Conservation (phyloP, 257 asterid genomes). For the Paulownia fortunei region DNA sequence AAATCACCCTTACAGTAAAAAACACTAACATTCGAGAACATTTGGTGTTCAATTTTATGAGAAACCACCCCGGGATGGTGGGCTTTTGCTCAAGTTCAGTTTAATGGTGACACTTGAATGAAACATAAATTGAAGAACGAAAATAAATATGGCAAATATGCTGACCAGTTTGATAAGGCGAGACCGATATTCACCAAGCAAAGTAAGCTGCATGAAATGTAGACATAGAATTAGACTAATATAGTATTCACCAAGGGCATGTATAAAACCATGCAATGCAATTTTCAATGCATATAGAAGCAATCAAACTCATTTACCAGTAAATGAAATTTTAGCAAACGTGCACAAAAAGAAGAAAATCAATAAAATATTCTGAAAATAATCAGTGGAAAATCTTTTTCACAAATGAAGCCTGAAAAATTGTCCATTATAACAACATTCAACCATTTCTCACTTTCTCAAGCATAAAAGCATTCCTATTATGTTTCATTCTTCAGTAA, state of each 20-base stretch:
- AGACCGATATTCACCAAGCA: slow-evolving; percentile 77
- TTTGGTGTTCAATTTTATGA: neutral
- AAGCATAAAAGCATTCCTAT: neutral
- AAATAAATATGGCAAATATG: slow-evolving; percentile 15
- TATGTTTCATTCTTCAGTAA: neutral
- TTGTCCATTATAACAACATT: neutral
- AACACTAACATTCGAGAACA: slow-evolving; percentile 18
- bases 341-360: neutral
- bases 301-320: slow-evolving; percentile 22
- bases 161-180: slow-evolving; percentile 94
- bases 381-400: neutral
- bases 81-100: neutral
- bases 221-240: slow-evolving; percentile 35
- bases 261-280: slow-evolving; percentile 9
- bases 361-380: neutral
- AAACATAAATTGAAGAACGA: slow-evolving; percentile 15
- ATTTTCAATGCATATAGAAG: slow-evolving; percentile 6
- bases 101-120: neutral
- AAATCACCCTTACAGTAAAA: neutral
- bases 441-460: slow-evolving; percentile 10
- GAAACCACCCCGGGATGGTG: neutral
- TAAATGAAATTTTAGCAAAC: neutral
- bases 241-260: neutral
- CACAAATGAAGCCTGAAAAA: neutral
- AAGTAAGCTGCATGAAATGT: slow-evolving; percentile 67